Evolutionary conservation across 2,329 filamentous ascomycete genomes (phyloP), one percentile per base, ranked within the genome.

Genomic region (Colletotrichum costaricense): DNA sequence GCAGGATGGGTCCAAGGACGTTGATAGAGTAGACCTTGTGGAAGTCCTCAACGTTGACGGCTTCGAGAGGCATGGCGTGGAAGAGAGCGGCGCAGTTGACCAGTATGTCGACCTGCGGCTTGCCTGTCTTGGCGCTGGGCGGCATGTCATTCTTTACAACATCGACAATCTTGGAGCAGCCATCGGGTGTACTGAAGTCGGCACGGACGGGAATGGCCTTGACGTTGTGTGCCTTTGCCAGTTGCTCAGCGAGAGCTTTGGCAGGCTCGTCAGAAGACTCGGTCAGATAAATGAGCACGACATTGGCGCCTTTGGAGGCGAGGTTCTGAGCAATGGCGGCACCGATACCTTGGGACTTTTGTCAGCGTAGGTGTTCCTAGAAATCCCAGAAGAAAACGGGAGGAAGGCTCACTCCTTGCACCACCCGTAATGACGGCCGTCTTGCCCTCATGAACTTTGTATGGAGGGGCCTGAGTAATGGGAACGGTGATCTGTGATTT

Each of bases 271-370:
- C 83, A 2, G 90, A 92, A 2, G 85, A 86, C 69, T 88, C 84
- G 60, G 88, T 90, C 12, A 88, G 89, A 81, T 91, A 92, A 80
- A 90, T 89, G 72, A 92, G 82, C 58, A 92, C 82, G 19, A 93
- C 81, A 69, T 88, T 87, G 80, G 86, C 87, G 65, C 91, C 91
- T 82, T 92, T 92, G 78, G 84, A 84, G 38, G 90, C 90, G 12
- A 93, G 85, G 68, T 89, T 88, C 57, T 84, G 84, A 66, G 86
- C 88, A 60, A 90, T 88, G 30, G 88, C 88, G 24, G 88, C 89
- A 33, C 91, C 91, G 70, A 92, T 92, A 71, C 90, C 90, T 89
- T 16, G 66, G 12, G 35, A 5, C 4, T 46, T 24, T 68, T 35
- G 74, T 67, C 14, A 63, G 7, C 30, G 57, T 46, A 12, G 56